Base-by-base conservation (phyloP, 2,329 filamentous ascomycete species). In the Didymella keratinophila region DNA sequence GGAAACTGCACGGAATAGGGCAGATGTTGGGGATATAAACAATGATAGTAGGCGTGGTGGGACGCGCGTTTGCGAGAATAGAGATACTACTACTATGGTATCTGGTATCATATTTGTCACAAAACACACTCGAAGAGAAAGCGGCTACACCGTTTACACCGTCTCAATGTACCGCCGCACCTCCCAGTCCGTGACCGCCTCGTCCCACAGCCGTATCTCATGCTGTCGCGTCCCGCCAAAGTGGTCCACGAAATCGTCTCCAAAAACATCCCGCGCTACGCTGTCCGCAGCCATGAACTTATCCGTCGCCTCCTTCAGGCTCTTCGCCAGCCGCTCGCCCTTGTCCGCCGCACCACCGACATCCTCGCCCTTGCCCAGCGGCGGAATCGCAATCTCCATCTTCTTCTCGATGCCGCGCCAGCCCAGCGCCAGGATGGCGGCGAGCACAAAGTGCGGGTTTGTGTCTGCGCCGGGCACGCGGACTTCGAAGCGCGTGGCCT, bases 141-240 rank as follows among this genome's bases (percentile, higher is more conserved):
- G 27, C 27, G 27, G 3, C 23, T 25, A 25, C 23, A 25, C 23
- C 34, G 16, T 34, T 9, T 16, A 76, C 1, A 76, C 73, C 27
- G 72, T 74, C 64, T 76, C 73, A 52, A 76, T 76, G 58, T 76
- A 76, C 58, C 73, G 62, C 52, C 64, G 68, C 54, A 87, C 90
- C 77, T 83, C 94, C 93, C 94, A 98, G 77, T 98, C 95, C 20
- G 95, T 98, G 6, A 98, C 94, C 2, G 93, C 93, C 76, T 98
- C 94, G 70, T 98, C 93, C 90, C 91, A 99, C 20, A 97, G 79
- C 61, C 91, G 82, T 58, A 95, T 85, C 79, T 99, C 95, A 78
- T 99, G 93, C 76, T 96, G 89, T 64, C 95, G 86, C 18, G 94
- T 97, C 16, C 95, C 95, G 12, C 89, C 92, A 80, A 89, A 99